Base-by-base conservation (phyloP, 441 rosid species). In the Gossypium aridum region DNA sequence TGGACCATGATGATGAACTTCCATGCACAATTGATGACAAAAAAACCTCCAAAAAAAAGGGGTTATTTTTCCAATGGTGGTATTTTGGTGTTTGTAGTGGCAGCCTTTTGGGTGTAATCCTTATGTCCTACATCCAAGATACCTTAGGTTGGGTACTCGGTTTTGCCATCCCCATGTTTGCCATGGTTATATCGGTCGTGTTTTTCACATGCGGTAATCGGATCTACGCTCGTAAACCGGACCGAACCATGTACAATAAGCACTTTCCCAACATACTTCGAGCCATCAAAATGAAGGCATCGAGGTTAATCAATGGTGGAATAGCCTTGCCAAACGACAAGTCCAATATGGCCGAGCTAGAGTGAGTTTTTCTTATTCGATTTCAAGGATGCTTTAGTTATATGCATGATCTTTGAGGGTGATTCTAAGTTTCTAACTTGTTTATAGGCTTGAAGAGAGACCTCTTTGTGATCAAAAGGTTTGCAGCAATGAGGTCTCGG, bases 81-180 rank as follows among this genome's bases (percentile, higher is more conserved):
- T 95, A 95, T 78, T 88, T 93, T 71, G 97, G 96, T 47, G 84
- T 91, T 25, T 95, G 99, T 72, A 79, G 77, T 4, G 99, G 99
- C 31, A 90, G 96, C 83, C 95, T 93, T 63, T 64, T 89, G 83
- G 99, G 99, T 77, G 92, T 90, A 76, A 93, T 89, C 3, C 64
- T 91, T 64, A 86, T 95, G 96, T 93, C 97, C 31, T 95, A 90
- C 78, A 84, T 95, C 56, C 97, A 95, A 80, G 99, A 95, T 75
- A 89, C 93, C 3, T 81, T 84, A 28, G 99, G 99, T 22, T 95
- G 99, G 99, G 97, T 89, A 7, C 82, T 89, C 1, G 98, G 99
- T 25, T 95, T 93, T 13, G 92, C 97, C 25, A 86, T 95, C 43
- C 99, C 98, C 1, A 86, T 93, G 16, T 72, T 88, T 6, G 89